These are phyloP conservation scores for Botryotinia narcissicola DNA, from an alignment of 2,329 filamentous ascomycete genomes.

Conservation along the genomic window DNA sequence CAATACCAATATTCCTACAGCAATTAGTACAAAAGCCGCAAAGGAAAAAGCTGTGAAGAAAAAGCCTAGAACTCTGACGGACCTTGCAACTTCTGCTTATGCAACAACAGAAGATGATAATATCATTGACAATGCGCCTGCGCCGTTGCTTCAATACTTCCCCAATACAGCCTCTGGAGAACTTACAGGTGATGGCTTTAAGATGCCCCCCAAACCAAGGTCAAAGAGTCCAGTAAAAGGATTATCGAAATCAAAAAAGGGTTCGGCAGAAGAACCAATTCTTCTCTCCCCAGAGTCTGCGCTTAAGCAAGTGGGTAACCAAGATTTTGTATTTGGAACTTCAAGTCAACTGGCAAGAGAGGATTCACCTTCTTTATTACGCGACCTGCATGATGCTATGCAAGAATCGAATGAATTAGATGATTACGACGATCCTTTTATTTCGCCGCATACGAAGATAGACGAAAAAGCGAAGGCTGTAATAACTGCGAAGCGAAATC, in stretches of 20 bases:
- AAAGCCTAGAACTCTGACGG: conserved; percentile 75
- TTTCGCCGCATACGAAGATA: conserved; percentile 25
- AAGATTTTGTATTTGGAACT: conserved; percentile 82
- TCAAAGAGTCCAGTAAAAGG: conserved; percentile 34
- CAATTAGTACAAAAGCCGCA: background rate
- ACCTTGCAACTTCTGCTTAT: conserved; percentile 72
- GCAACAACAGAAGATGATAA: conserved; percentile 40
- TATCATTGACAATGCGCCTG: conserved; percentile 33
- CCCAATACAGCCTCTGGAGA: conserved; percentile 22
- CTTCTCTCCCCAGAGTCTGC: conserved; percentile 70
- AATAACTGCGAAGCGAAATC: conserved; percentile 38
- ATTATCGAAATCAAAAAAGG: conserved; percentile 40
- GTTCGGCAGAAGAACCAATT: conserved; percentile 43
- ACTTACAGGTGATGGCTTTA: conserved; percentile 24
- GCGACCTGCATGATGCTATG: conserved; percentile 61
- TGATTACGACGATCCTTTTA: conserved; percentile 41
- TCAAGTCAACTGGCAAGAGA: conserved; percentile 77
- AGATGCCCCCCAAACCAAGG: conserved; percentile 31
- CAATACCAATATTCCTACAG: conserved; percentile 36
- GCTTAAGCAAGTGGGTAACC: conserved; percentile 60
- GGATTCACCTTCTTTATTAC: conserved; percentile 64
- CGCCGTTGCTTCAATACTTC: conserved; percentile 50
- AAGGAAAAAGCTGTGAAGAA: conserved; percentile 48
- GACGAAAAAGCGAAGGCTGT: conserved; percentile 16
- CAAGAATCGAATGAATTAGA: conserved; percentile 53